phyloP scores from a whole-genome alignment of 306 rosid genomes.

The Medicago ruthenica region DNA sequence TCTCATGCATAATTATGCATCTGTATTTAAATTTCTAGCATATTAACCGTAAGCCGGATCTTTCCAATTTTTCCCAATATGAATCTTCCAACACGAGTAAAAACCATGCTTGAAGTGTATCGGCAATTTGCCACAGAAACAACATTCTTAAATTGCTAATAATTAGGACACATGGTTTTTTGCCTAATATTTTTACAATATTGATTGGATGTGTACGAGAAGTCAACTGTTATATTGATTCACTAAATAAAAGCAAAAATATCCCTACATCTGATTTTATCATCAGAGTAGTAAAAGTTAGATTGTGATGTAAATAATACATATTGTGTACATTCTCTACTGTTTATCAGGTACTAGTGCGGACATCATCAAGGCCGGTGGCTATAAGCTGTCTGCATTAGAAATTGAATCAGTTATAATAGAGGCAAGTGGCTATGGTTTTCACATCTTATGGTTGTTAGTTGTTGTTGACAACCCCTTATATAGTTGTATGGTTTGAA shows the following conservation, averaged over 20 bases:
- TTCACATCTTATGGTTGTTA: conserved; percentile 11
- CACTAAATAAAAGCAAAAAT: too few species aligned
- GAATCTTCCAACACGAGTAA: background rate
- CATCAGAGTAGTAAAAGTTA: conserved; percentile 3
- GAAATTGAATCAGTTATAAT: conserved; percentile 89
- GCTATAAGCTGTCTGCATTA: conserved; percentile 87
- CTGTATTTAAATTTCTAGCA: conserved; percentile 6
- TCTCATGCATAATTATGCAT: conserved; percentile 22
- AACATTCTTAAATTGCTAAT: background rate
- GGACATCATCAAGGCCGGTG: conserved; percentile 95
- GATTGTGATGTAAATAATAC: conserved; percentile 15
- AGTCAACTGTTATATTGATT: background rate
- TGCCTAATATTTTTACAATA: too few species aligned
- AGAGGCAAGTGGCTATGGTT: conserved; percentile 59
- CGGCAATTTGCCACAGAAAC: background rate
- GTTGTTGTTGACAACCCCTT: background rate
- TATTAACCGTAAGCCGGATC: background rate
- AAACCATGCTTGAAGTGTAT: conserved; percentile 9
- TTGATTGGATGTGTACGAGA: background rate
- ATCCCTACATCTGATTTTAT: conserved; percentile 3
- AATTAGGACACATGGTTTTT: background rate
- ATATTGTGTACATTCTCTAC: conserved; percentile 3
- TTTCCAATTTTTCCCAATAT: background rate
- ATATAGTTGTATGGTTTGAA: background rate
- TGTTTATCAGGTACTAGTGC: conserved; percentile 77